Evolutionary conservation across 805 yeast species (phyloP).

Genomic region (Lachancea sp.): DNA sequence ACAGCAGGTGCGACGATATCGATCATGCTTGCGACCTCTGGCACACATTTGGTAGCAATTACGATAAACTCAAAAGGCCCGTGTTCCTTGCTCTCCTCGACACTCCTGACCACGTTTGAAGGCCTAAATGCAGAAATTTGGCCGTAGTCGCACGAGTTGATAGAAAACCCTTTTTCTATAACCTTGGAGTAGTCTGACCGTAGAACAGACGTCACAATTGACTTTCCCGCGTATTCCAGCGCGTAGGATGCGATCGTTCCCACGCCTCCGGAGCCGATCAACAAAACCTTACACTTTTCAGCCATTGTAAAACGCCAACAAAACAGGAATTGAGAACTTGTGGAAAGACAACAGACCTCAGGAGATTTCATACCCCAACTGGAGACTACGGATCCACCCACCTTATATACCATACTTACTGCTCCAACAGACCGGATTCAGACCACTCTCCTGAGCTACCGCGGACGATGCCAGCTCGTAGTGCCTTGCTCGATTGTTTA

Average conservation of each 20-base stretch:
- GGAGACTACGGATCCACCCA: too few species aligned
- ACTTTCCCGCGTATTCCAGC: constrained; percentile 41
- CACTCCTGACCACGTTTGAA: constrained; percentile 32
- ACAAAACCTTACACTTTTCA: background rate
- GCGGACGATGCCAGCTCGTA: too few species aligned
- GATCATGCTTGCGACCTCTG: constrained; percentile 52
- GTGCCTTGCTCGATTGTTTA: too few species aligned
- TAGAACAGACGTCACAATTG: constrained; percentile 50
- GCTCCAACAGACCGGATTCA: too few species aligned
- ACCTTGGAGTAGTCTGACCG: constrained; percentile 54
- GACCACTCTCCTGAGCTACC: too few species aligned
- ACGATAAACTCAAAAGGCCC: constrained; percentile 48
- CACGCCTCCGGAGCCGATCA: constrained; percentile 74
- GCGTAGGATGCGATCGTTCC: constrained; percentile 68
- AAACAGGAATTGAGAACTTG: background rate
- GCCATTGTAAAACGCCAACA: background rate
- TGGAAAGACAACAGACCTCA: too few species aligned
- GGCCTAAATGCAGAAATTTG: constrained; percentile 46
- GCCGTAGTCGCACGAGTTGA: constrained; percentile 57
- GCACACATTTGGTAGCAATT: constrained; percentile 58
- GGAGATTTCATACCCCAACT: too few species aligned
- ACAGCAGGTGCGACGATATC: constrained; percentile 48
- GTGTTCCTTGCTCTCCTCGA: constrained; percentile 32
- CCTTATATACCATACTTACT: too few species aligned
- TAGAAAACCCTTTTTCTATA: constrained; percentile 43